Base-by-base conservation (phyloP, 129 eudicot genomes). In the Flaveria brownii region DNA sequence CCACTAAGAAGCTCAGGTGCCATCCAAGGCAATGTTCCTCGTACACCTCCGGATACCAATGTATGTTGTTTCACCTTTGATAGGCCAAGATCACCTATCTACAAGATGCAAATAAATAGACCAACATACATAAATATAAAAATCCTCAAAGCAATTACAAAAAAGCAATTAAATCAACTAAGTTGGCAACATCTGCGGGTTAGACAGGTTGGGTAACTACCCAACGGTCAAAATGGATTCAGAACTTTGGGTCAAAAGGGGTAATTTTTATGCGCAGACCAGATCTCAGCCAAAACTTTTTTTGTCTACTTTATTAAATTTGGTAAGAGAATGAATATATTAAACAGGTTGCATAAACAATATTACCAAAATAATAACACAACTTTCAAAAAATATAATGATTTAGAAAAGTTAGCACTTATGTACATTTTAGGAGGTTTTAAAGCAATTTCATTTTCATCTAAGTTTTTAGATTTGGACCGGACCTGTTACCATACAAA, bases 1-100 rank as follows among this genome's bases (percentile, higher is more conserved):
- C 91, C 91, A 64, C 80, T 87, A n/a, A 87, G 68, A 57, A 87
- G 78, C 81, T 87, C 91, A 3, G 91, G 91, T 64, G 91, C 91
- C 91, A 87, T 87, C 91, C 91, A 87, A 7, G 91, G 91, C 63
- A 87, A 85, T 28, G 91, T 84, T 70, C 91, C 88, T 41, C 91
- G 66, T 7, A 87, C 91, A 12, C 91, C 91, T 71, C 91, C 88
- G 0, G 91, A 84, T 54, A 87, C 84, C 77, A 87, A 51, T 2
- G 91, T 87, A 62, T 87, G 83, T 70, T 82, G 80, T 77, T 84
- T 87, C 8, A 84, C 82, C 64, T 83, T 86, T 28, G 90, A 86
- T 77, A 86, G 77, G 11, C 90, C 90, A 71, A 86, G 84, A 80
- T 86, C 90, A 70, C 90, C 90, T 20, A 86, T 57, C 64, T 57